phyloP scores from a whole-genome alignment of 83 land plant species.

The Picea mariana region DNA sequence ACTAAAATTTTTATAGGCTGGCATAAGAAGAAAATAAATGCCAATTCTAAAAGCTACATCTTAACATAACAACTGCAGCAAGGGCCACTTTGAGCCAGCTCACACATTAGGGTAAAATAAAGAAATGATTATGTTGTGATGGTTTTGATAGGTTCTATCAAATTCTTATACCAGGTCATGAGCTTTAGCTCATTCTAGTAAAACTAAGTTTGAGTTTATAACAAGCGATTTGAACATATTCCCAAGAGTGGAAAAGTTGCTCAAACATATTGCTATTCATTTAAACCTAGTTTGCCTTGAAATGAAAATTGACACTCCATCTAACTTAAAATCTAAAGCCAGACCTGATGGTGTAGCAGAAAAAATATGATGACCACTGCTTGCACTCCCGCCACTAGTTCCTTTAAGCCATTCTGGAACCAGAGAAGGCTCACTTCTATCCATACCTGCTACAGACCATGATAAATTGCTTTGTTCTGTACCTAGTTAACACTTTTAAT shows the following conservation, averaged over 20 bases:
- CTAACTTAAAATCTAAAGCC: neutral
- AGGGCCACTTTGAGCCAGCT: neutral
- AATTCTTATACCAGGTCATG: neutral
- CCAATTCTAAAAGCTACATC: too few relatives aligned
- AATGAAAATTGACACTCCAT: neutral
- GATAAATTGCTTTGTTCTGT: neutral
- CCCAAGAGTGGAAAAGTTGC: too few relatives aligned
- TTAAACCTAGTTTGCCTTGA: neutral
- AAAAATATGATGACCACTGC: conserved; percentile 6
- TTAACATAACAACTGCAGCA: too few relatives aligned
- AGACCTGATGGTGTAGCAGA: conserved; percentile 21
- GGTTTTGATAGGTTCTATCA: neutral
- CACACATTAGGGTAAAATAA: neutral
- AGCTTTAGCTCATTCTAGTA: neutral
- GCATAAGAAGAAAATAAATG: too few relatives aligned
- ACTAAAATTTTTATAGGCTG: too few relatives aligned
- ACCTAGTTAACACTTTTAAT: too few relatives aligned
- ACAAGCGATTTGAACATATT: neutral
- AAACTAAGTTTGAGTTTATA: too few relatives aligned
- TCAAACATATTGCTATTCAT: neutral
- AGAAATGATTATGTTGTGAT: neutral
- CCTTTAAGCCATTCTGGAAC: conserved; percentile 30
- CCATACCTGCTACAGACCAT: conserved; percentile 22
- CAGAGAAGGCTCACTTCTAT: conserved; percentile 24
- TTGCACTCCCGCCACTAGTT: conserved; percentile 9